Evolutionary conservation across 139 green algal genomes (phyloP), one percentile per base, ranked within the genome.

Genomic region (Coccomyxa sp.): DNA sequence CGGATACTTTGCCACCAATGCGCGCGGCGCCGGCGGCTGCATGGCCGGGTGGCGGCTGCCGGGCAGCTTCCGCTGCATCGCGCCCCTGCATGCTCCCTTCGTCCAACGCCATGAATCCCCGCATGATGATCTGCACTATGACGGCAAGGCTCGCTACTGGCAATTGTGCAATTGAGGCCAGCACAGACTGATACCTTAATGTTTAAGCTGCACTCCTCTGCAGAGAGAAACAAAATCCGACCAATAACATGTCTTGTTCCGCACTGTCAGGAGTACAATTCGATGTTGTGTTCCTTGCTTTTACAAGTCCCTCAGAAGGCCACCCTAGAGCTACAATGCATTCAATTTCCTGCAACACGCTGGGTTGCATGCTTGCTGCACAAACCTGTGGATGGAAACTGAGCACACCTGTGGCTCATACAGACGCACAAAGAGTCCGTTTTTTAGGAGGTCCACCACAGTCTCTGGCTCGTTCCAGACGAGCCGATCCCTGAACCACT

Each of bases 381-480:
- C 38, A 51, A 51, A 51, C 38, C 38, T 51, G 7, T 51, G 38
- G 38, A 51, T 51, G 38, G 38, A 7, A 51, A 51, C 3, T 7
- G 3, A 51, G 1, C 58, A n/a, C 79, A 75, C 86, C 90, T 96
- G 92, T 14, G 93, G 93, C 23, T 89, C 87, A 83, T 95, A 92
- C n/a, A 95, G 81, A 38, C 92, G 90, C 17, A 82, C 84, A 81
- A 96, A 93, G 25, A 96, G 82, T 0, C 92, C 92, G 31, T 89
- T 91, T 32, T 93, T 90, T 17, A 94, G 67, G 28, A 96, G 84
- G 21, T 94, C 88, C 14, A 86, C 86, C 45, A 91, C 89, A 30
- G 88, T 82, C 0, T 82, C 85, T 0, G 81, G 77, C 79, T 95
- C 89, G 27, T 85, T 84, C 92, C 92, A 95, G 25, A 95, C 87